A percentile compares a stretch with the other conserved stretches of the same genome.
Conservation (phyloP, 2,329 filamentous ascomycete genomes). For the Arthrinium phaeospermum region DNA sequence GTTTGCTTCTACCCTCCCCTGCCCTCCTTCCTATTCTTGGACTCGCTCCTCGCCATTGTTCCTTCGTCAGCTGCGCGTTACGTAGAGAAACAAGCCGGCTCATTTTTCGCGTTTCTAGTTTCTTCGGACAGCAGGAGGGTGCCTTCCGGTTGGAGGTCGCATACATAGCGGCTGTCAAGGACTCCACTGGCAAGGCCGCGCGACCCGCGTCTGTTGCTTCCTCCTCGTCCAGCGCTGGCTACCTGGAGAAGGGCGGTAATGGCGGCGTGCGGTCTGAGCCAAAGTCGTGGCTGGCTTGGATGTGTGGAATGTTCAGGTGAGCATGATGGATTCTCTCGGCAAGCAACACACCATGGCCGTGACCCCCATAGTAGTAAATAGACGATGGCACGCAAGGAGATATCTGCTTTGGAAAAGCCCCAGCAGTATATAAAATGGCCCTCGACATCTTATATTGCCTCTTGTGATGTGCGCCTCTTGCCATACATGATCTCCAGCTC, state of each 20-base stretch:
- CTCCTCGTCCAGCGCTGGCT: neutral
- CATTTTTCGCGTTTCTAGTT: conserved; percentile 52
- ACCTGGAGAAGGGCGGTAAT: neutral
- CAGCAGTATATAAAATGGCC: too few species aligned
- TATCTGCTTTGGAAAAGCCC: too few species aligned
- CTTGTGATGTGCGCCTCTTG: too few species aligned
- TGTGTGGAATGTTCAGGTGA: neutral
- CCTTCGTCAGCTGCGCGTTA: neutral
- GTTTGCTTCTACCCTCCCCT: conserved; percentile 30
- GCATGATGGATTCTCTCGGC: neutral
- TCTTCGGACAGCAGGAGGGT: conserved; percentile 77
- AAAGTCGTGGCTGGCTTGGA: conserved; percentile 1
- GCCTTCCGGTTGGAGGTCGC: conserved; percentile 64
- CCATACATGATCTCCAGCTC: neutral
- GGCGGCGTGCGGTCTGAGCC: neutral
- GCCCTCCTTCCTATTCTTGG: too few species aligned
- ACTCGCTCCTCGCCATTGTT: neutral
- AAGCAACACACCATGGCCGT: neutral
- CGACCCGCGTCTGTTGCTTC: neutral
- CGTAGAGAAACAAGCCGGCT: conserved; percentile 29
- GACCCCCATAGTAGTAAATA: neutral
- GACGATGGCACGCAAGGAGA: too few species aligned
- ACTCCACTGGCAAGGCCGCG: neutral
- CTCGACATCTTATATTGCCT: too few species aligned
- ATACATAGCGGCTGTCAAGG: conserved; percentile 55